A percentile compares a stretch with the other conserved stretches of the same genome.
These are phyloP conservation scores for Delonix regia DNA, from an alignment of 306 rosid genomes.

Conservation along the genomic window DNA sequence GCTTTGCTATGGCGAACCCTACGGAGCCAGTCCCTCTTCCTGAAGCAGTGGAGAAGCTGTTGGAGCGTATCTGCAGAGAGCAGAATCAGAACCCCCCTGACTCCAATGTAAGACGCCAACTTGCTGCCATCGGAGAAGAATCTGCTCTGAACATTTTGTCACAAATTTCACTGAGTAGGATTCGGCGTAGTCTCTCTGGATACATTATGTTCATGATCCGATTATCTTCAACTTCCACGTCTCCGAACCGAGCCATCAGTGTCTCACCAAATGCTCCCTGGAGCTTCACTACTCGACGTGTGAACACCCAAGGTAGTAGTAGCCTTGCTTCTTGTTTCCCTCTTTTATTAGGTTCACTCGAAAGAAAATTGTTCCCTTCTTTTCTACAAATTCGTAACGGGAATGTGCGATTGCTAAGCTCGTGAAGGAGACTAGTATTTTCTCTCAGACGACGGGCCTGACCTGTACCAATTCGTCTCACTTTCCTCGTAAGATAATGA, in stretches of 20 bases:
- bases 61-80: conserved; percentile 15
- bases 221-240: neutral
- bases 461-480: no score
- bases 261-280: neutral
- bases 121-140: conserved; percentile 34
- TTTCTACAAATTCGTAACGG: no score
- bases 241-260: neutral
- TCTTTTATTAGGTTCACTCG: neutral
- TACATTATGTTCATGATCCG: conserved; percentile 28
- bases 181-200: neutral
- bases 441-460: neutral
- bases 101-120: neutral
- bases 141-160: conserved; percentile 32
- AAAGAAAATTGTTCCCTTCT: neutral
- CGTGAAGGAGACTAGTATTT: neutral
- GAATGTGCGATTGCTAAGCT: no score
- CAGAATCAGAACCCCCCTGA: conserved; percentile 24
- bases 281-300: neutral
- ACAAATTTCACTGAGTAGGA: neutral
- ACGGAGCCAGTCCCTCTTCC: conserved; percentile 33
- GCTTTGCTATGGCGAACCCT: neutral
- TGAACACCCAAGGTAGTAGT: neutral
- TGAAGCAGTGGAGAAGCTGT: conserved; percentile 23
- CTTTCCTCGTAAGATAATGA: no score
- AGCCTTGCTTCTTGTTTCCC: neutral